Percentiles rank a stretch among this genome's conserved stretches.
Conservation (phyloP, 2,329 filamentous ascomycete genomes). For the Trichoderma afroharzianum region DNA sequence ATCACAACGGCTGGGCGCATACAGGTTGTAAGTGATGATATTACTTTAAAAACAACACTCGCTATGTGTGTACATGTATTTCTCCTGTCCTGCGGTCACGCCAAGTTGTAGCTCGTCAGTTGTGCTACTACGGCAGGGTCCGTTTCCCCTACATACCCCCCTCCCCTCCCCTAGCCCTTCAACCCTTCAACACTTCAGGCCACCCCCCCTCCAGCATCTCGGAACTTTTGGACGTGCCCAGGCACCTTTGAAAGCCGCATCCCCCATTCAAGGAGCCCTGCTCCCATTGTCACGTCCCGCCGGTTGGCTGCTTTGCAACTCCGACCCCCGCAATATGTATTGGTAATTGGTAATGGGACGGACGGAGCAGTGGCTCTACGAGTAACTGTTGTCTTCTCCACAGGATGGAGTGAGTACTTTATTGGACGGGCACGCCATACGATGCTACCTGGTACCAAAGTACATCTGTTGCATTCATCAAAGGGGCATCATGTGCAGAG, state of each 20-base stretch:
- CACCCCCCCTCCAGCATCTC: constrained; percentile 15
- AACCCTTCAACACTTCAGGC: not conserved
- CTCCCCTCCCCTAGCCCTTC: not conserved
- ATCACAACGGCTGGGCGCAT: not conserved
- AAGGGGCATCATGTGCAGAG: not conserved
- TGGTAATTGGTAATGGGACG: not conserved
- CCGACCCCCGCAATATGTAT: constrained; percentile 1
- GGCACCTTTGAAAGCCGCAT: constrained; percentile 21
- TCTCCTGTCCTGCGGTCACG: not conserved
- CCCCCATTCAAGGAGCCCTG: constrained; percentile 6
- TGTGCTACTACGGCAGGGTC: not conserved
- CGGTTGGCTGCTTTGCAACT: not conserved
- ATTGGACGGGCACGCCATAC: not conserved
- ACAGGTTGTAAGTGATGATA: not conserved
- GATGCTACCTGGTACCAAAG: not conserved
- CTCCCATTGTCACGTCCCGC: not conserved
- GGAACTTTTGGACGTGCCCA: constrained; percentile 21
- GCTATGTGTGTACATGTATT: not conserved
- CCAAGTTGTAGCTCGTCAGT: not conserved
- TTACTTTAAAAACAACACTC: not conserved
- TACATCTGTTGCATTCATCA: not conserved
- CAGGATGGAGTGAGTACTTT: not conserved
- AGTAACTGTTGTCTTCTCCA: not conserved
- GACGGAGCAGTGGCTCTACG: not conserved
- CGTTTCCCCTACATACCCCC: not conserved